These are phyloP conservation scores for Aspergillus terreus DNA, from an alignment of 2,329 filamentous ascomycete species.

Conservation along the genomic window DNA sequence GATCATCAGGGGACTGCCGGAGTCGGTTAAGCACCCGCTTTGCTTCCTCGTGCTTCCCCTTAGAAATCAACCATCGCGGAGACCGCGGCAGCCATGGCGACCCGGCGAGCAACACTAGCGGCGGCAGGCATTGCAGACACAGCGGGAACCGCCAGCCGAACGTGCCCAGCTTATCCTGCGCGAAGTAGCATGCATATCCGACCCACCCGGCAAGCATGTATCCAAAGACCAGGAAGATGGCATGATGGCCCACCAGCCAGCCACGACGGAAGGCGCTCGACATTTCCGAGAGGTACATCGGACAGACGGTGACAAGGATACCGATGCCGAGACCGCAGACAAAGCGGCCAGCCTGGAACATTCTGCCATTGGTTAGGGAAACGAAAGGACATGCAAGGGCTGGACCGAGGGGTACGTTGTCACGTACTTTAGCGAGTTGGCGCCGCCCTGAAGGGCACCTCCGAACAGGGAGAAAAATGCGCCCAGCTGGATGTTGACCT, in stretches of 20 bases:
- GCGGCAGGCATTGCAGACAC: constrained; percentile 38
- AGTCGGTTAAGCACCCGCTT: constrained; percentile 41
- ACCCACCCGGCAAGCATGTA: constrained; percentile 46
- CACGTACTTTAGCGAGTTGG: constrained; percentile 41
- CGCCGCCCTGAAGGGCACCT: constrained; percentile 46
- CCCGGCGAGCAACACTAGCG: constrained; percentile 38
- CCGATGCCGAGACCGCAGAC: constrained; percentile 43
- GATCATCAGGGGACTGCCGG: constrained; percentile 36
- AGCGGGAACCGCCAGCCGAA: constrained; percentile 48
- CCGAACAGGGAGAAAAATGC: constrained; percentile 44
- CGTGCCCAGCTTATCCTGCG: constrained; percentile 28
- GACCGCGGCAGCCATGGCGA: constrained; percentile 45
- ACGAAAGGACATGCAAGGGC: too few species aligned
- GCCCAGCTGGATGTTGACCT: constrained; percentile 47
- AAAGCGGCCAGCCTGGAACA: constrained; percentile 45
- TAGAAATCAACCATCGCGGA: constrained; percentile 49
- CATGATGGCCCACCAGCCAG: constrained; percentile 45
- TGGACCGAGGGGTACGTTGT: background rate
- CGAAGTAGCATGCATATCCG: constrained; percentile 45
- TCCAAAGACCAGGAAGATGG: constrained; percentile 47
- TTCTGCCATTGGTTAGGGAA: constrained; percentile 18
- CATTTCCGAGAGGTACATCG: constrained; percentile 46
- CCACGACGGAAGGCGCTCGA: constrained; percentile 39
- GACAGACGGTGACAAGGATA: constrained; percentile 42
- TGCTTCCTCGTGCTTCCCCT: constrained; percentile 46